Evolutionary conservation across 345 rosid genomes (phyloP), one percentile per base, ranked within the genome.

Genomic region (Microthlaspi erraticum): DNA sequence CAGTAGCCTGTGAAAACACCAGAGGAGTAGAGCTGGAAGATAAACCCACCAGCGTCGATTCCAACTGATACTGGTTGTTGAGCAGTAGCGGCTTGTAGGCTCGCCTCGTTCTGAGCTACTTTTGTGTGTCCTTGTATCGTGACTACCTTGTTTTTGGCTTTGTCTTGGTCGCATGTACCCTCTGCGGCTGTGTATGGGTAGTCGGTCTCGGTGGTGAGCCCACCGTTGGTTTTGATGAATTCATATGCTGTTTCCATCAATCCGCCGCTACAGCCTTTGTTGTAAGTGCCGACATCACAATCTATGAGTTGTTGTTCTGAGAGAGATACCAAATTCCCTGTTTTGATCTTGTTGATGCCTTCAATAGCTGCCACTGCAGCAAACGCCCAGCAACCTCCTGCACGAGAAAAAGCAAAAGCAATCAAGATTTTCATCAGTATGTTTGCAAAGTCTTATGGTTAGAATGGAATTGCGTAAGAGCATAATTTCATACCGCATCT

Each of bases 301-400:
- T 94, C 97, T 64, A 94, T 81, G 29, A 91, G 90, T 75, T 89
- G 84, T 80, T 94, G 96, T 74, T 88, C 99, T 8, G 96, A 94
- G 11, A 91, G 82, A 64, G 95, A 79, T 23, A 77, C 49, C 54
- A 91, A 66, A 10, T 76, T 80, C 44, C 93, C 91, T 17, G 92
- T 88, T 66, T 80, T 82, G 55, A 94, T 83, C 67, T 83, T 74
- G 84, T 82, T 82, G 81, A 89, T 80, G 72, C 96, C 92, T 81
- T 94, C 92, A 16, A 91, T 77, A 1, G 99, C 93, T 44, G 93
- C 90, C 58, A 91, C 88, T 5, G 99, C 87, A 4, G 98, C 86
- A 37, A 94, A 94, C 5, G 98, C 99, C 99, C 99, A 94, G 61
- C 98, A 94, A 62, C 95, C 84, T 66, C 96, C 96, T 89, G 85